Conservation (phyloP, 495 filamentous ascomycete species). For the Daldinia concentrica region DNA sequence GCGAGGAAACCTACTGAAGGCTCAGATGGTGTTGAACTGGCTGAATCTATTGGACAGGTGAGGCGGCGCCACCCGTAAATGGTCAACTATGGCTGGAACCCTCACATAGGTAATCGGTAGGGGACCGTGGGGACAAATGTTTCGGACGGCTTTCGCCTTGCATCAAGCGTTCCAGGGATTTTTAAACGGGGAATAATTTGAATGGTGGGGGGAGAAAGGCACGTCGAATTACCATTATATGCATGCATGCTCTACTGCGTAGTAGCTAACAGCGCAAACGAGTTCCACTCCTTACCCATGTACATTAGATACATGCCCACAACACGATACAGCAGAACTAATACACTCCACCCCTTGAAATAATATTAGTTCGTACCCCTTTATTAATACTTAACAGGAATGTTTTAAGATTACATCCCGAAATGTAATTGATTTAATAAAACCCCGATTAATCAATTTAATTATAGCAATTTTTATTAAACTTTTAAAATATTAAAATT, state of each 20-base stretch:
- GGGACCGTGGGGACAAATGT: slow-evolving; percentile 14
- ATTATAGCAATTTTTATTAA: no score
- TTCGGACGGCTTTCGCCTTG: slow-evolving; percentile 6
- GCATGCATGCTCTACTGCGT: slow-evolving; percentile 20
- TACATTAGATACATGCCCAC: slow-evolving; percentile 8
- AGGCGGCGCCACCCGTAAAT: slow-evolving; percentile 13
- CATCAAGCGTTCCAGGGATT: slow-evolving; percentile 1
- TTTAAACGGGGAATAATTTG: slow-evolving; percentile 4
- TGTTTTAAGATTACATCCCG: no score
- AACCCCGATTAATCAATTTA: no score
- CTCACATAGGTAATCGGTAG: slow-evolving; percentile 15
- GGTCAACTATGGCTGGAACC: slow-evolving; percentile 7
- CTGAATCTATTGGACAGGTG: slow-evolving; percentile 49
- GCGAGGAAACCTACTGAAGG: slow-evolving; percentile 62
- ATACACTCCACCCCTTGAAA: no score
- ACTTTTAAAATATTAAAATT: no score
- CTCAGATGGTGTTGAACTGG: slow-evolving; percentile 68
- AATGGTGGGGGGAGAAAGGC: slow-evolving; percentile 2
- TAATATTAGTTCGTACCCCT: no score
- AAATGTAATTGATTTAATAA: no score
- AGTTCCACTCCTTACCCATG: slow-evolving; percentile 1
- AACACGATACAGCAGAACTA: slow-evolving; percentile 6
- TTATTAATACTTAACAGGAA: no score
- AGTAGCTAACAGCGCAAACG: slow-evolving; percentile 3
- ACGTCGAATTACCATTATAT: slow-evolving; percentile 8